phyloP scores from a whole-genome alignment of 1,284 basidiomycete species.

The Moesziomyces sp. region DNA sequence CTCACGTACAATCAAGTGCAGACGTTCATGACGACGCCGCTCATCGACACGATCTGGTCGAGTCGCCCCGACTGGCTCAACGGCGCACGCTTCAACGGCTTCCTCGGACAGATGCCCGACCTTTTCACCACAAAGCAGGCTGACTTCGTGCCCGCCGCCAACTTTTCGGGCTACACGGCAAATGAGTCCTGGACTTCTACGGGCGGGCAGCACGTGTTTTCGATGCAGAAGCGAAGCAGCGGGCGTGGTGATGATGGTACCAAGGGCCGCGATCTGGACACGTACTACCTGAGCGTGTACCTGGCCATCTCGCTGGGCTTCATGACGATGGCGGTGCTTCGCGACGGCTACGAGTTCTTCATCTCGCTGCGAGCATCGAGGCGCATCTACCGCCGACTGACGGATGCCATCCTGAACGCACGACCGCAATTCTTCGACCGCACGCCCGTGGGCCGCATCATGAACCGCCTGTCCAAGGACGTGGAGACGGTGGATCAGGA shows the following conservation, averaged over 20 bases:
- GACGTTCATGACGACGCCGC: slow-evolving; percentile 38
- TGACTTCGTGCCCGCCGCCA: background rate
- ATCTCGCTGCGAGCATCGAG: slow-evolving; percentile 61
- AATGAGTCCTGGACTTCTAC: slow-evolving; percentile 1
- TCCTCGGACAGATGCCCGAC: slow-evolving; percentile 18
- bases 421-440: slow-evolving; percentile 68
- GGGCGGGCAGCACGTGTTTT: slow-evolving; percentile 22
- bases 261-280: slow-evolving; percentile 41
- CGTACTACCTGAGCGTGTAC: slow-evolving; percentile 63
- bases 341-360: slow-evolving; percentile 55
- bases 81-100: slow-evolving; percentile 11
- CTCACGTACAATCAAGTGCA: slow-evolving; percentile 24
- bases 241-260: background rate
- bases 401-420: slow-evolving; percentile 87
- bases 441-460: slow-evolving; percentile 65
- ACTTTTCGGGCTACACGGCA: slow-evolving; percentile 1
- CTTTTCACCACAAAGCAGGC: slow-evolving; percentile 5
- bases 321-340: slow-evolving; percentile 54
- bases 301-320: slow-evolving; percentile 49
- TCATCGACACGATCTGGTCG: slow-evolving; percentile 39
- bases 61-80: slow-evolving; percentile 21
- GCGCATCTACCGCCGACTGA: slow-evolving; percentile 70
- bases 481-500: slow-evolving; percentile 67
- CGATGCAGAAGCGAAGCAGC: slow-evolving; percentile 5
- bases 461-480: slow-evolving; percentile 66